Base-by-base conservation (phyloP, 2,329 filamentous ascomycete genomes). In the Ophiostoma angusticollis region DNA sequence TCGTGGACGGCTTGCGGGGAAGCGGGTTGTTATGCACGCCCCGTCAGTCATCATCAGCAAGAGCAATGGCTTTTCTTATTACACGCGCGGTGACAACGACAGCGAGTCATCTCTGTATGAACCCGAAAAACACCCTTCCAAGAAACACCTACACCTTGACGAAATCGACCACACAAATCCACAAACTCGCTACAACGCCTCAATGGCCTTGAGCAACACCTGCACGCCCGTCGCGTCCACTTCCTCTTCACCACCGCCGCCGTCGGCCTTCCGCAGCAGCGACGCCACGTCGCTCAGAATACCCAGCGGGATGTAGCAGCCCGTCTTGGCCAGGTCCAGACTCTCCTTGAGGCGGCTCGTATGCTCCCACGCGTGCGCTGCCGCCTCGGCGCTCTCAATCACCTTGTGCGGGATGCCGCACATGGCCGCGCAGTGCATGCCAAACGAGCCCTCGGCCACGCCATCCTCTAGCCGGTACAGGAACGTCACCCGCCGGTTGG, bases 341-440 rank as follows among this genome's bases (percentile, higher is more conserved):
- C 82, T 87, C 58, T 94, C 86, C 59, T 86, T 91, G 45, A 96
- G 68, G 16, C 85, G 70, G 49, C 83, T 89, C 0, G 91, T 96
- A 58, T 95, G 86, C 62, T 98, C 91, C 86, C 91, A 96, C 52
- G 86, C 84, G 49, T 70, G 78, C 2, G 91, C 91, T 6, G 91
- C 91, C 17, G 79, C 74, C 59, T 98, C 91, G 0, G 91, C 91
- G 17, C 81, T 67, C 54, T 87, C 78, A 45, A 98, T 85, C 13
- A 98, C 78, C 40, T 78, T 78, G 31, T 67, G 66, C 0, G 85
- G 76, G 47, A 98, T 96, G 1, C 91, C 91, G 52, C 91, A 98
- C 91, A 98, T 98, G 44, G 85, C 80, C 1, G 91, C 91, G 55
- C 91, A 98, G 58, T 98, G 91, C 91, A 98, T 98, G 51, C 91